Base-by-base conservation (phyloP, 2,329 filamentous ascomycete species). In the Aspergillus persii region DNA sequence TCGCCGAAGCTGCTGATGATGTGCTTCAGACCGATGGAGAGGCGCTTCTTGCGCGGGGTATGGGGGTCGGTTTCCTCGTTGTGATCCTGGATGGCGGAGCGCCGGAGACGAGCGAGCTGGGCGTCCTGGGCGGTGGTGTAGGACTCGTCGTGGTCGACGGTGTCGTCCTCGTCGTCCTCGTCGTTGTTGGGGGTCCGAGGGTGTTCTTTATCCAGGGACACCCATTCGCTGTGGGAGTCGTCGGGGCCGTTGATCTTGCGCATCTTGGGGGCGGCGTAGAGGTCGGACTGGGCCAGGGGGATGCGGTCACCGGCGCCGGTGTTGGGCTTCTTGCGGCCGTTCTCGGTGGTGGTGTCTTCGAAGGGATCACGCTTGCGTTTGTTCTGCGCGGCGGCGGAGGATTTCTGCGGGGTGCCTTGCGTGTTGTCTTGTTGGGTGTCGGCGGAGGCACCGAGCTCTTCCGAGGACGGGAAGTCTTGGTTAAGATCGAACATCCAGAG, bases 401-500 rank as follows among this genome's bases (percentile, higher is more conserved):
- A 54, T 12, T 54, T 57, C 15, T 53, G 53, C 41, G 50, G 41
- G 9, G 60, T 48, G 49, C 31, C 36, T 11, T 55, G 51, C 33
- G 68, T 65, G 31, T 61, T 61, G 44, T 71, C 65, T 48, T 72
- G 66, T 36, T 67, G 62, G 36, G 62, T 57, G 50, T 69, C 61
- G 6, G 66, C 63, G 18, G 56, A 65, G 9, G 64, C 66, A 46
- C 60, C 61, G 6, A 65, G 61, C 31, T 70, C 70, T 27, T 73
- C 75, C 3, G 74, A 68, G 8, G 75, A 71, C 0, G 77, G 72
- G 52, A 95, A 83, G 72, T 96, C 89, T 68, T 84, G 84, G 23
- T 85, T 84, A 31, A 96, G 79, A 73, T 98, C 92, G 61, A 99
- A 86, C 93, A 98, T 98, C 78, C 91, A 92, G 27, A 99, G 76